phyloP scores from a whole-genome alignment of 2,329 filamentous ascomycete species.

The Elsinoe perseae region DNA sequence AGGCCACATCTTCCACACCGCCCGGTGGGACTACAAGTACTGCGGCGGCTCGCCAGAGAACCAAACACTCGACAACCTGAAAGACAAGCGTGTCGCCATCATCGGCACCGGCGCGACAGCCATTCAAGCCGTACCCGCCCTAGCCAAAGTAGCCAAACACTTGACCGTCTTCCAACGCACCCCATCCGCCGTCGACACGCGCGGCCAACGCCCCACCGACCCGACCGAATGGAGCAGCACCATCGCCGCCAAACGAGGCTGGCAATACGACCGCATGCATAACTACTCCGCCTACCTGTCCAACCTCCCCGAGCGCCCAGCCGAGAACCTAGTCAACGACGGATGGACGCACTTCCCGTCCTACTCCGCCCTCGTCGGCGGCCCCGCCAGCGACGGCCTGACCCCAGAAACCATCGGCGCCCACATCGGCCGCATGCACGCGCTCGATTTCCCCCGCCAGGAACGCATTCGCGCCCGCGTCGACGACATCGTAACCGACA shows the following conservation, averaged over 20 bases:
- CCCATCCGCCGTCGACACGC: slow-evolving; percentile 31
- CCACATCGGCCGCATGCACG: slow-evolving; percentile 34
- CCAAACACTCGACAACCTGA: slow-evolving; percentile 30
- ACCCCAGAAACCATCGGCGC: slow-evolving; percentile 32
- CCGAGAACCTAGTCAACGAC: slow-evolving; percentile 43
- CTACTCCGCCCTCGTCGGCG: slow-evolving; percentile 35
- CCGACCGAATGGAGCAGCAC: slow-evolving; percentile 34
- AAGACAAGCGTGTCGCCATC: slow-evolving; percentile 36
- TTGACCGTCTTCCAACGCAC: slow-evolving; percentile 41
- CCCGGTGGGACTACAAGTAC: slow-evolving; percentile 38
- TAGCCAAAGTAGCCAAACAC: slow-evolving; percentile 33
- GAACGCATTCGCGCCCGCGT: slow-evolving; percentile 43
- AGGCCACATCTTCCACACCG: slow-evolving; percentile 38
- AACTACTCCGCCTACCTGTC: slow-evolving; percentile 40
- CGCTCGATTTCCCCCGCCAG: slow-evolving; percentile 36
- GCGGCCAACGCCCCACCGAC: slow-evolving; percentile 36
- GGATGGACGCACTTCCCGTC: slow-evolving; percentile 40
- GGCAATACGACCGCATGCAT: slow-evolving; percentile 41
- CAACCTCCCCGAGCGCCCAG: slow-evolving; percentile 29
- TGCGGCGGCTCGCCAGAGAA: slow-evolving; percentile 33
- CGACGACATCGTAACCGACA: slow-evolving; percentile 47
- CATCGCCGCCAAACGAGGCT: slow-evolving; percentile 36
- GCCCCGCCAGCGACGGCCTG: slow-evolving; percentile 27
- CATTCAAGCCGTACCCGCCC: slow-evolving; percentile 35
- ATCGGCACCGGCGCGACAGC: slow-evolving; percentile 41